Evolutionary conservation across 108 stramenopile genomes (phyloP).

Genomic region (Aurantiochytrium sp.): DNA sequence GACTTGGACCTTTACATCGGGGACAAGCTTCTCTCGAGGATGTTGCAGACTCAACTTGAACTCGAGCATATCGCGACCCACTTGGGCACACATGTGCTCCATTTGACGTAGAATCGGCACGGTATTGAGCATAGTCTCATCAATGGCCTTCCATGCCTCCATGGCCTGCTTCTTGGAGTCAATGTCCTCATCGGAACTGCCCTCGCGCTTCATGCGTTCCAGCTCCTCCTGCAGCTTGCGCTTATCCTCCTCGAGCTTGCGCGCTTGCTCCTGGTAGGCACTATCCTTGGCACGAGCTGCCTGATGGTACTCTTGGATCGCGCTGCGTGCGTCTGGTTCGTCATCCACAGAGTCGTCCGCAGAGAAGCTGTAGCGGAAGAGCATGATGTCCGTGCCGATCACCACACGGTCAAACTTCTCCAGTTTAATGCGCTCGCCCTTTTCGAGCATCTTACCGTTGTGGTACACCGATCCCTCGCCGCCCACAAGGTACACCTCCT

Average conservation of each 20-base stretch:
- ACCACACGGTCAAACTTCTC: slow-evolving; percentile 35
- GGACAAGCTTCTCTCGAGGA: slow-evolving; percentile 28
- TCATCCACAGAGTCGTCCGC: background rate
- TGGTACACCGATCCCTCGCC: slow-evolving; percentile 44
- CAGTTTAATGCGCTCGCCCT: slow-evolving; percentile 32
- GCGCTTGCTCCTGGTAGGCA: background rate
- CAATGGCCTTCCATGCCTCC: slow-evolving; percentile 18
- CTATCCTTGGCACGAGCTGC: background rate
- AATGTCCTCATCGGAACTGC: background rate
- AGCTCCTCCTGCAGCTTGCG: slow-evolving; percentile 11
- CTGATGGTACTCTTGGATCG: background rate
- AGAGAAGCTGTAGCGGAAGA: background rate
- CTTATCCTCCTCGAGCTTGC: background rate
- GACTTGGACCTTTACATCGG: slow-evolving; percentile 21
- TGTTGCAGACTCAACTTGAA: slow-evolving; percentile 47
- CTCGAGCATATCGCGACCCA: slow-evolving; percentile 15
- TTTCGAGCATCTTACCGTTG: slow-evolving; percentile 36
- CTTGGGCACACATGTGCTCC: background rate
- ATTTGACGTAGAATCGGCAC: background rate
- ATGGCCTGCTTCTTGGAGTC: slow-evolving; percentile 3
- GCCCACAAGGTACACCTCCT: slow-evolving; percentile 32
- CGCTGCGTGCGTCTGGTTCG: background rate
- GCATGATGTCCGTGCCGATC: slow-evolving; percentile 31
- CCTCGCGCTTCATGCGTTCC: background rate
- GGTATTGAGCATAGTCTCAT: background rate